Conservation (phyloP, 768 basidiomycete genomes). For the Gloeophyllum trabeum region DNA sequence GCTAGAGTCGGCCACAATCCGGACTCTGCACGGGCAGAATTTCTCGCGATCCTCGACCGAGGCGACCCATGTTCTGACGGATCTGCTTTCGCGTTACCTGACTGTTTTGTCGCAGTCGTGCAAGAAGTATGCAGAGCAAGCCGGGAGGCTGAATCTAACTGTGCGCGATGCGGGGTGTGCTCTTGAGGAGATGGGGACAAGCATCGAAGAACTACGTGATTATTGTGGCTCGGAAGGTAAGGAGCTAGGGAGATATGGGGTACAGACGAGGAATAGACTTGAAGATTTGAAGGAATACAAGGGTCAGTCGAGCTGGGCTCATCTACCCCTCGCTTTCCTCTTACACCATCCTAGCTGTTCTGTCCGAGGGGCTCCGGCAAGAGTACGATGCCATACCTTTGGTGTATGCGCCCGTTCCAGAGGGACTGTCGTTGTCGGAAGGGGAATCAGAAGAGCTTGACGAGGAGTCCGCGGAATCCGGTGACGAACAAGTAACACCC, state of each 20-base stretch:
- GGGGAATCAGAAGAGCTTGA: slow-evolving; percentile 20
- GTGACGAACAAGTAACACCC: no score
- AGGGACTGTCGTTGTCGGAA: slow-evolving; percentile 10
- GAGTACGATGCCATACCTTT: slow-evolving; percentile 45
- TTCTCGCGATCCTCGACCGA: slow-evolving; percentile 71
- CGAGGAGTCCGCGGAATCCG: slow-evolving; percentile 12
- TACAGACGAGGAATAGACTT: slow-evolving; percentile 48
- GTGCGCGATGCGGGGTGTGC: slow-evolving; percentile 52
- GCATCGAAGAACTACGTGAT: slow-evolving; percentile 55
- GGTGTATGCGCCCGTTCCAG: slow-evolving; percentile 21
- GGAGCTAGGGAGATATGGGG: slow-evolving; percentile 59
- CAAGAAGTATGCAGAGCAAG: slow-evolving; percentile 64
- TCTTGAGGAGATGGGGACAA: slow-evolving; percentile 66
- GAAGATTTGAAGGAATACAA: slow-evolving; percentile 69
- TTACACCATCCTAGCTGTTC: slow-evolving; percentile 34
- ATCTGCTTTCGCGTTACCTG: slow-evolving; percentile 68
- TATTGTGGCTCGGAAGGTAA: slow-evolving; percentile 56
- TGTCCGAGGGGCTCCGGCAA: slow-evolving; percentile 43
- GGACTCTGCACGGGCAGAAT: slow-evolving; percentile 65
- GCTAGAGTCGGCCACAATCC: slow-evolving; percentile 55
- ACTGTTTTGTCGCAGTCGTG: slow-evolving; percentile 52
- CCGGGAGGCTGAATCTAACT: slow-evolving; percentile 51
- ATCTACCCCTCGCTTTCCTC: slow-evolving; percentile 13
- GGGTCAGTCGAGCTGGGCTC: slow-evolving; percentile 33
- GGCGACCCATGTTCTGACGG: slow-evolving; percentile 60